Conservation (phyloP, 2,329 filamentous ascomycete genomes). For the Calonectria ilicicola region DNA sequence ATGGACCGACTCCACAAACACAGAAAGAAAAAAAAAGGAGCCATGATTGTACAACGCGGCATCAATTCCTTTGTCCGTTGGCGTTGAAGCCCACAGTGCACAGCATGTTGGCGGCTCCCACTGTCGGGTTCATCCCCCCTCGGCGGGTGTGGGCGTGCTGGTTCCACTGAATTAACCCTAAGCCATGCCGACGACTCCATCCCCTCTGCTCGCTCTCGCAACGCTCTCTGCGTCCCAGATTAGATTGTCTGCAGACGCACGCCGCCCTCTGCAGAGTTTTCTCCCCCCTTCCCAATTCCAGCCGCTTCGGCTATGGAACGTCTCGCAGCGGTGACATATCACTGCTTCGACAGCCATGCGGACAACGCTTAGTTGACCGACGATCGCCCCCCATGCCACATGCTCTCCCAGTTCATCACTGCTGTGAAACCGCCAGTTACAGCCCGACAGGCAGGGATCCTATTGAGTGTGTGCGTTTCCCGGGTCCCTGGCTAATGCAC, state of each 20-base stretch:
- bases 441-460: conserved; percentile 17
- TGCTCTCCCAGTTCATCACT: conserved; percentile 12
- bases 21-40: neutral
- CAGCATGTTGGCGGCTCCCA: neutral
- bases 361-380: neutral
- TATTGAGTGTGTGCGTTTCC: conserved; percentile 42
- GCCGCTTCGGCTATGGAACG: neutral
- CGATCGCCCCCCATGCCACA: conserved; percentile 29
- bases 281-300: conserved; percentile 20
- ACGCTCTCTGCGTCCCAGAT: neutral
- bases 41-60: neutral
- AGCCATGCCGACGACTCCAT: neutral
- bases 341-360: neutral
- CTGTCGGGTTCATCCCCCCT: neutral
- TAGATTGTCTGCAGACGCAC: neutral
- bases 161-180: neutral
- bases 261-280: conserved; percentile 39
- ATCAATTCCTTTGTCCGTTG: neutral
- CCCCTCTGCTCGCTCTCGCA: conserved; percentile 5
- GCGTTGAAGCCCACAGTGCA: neutral
- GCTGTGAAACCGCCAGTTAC: conserved; percentile 30
- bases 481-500: conserved; percentile 44
- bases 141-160: neutral
- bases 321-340: conserved; percentile 5
- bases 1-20: conserved; percentile 4